Conservation (phyloP, 306 rosid species). For the Aeschynomene evenia region DNA sequence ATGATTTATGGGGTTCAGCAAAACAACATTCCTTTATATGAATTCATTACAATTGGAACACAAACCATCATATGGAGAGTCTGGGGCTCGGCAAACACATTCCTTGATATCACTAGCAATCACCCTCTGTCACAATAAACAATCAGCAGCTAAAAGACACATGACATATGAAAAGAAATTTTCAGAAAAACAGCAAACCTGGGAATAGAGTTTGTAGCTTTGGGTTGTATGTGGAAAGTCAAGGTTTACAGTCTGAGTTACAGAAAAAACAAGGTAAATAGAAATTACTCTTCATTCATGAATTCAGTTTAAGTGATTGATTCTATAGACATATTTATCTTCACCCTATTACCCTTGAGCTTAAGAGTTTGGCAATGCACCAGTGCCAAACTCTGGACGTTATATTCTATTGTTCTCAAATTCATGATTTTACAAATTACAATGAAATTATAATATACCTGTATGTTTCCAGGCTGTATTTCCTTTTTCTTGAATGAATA, state of each 20-base stretch:
- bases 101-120: conserved; percentile 97
- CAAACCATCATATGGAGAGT: conserved; percentile 95
- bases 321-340: neutral
- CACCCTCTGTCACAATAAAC: conserved; percentile 68
- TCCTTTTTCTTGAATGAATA: conserved; percentile 93
- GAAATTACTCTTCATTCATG: neutral
- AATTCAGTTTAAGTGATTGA: neutral
- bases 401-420: neutral
- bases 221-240: conserved; percentile 90
- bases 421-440: neutral
- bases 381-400: neutral
- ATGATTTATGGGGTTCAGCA: neutral
- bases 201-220: conserved; percentile 87
- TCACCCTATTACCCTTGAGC: neutral
- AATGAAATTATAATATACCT: conserved; percentile 55
- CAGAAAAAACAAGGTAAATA: neutral
- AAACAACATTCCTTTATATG: conserved; percentile 14
- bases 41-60: conserved; percentile 18
- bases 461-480: conserved; percentile 91
- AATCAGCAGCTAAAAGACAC: conserved; percentile 24
- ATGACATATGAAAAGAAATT: conserved; percentile 22
- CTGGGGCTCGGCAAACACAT: conserved; percentile 96
- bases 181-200: conserved; percentile 57
- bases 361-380: neutral
- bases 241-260: conserved; percentile 70